Conservation (phyloP, 345 rosid genomes). For the Murraya paniculata region DNA sequence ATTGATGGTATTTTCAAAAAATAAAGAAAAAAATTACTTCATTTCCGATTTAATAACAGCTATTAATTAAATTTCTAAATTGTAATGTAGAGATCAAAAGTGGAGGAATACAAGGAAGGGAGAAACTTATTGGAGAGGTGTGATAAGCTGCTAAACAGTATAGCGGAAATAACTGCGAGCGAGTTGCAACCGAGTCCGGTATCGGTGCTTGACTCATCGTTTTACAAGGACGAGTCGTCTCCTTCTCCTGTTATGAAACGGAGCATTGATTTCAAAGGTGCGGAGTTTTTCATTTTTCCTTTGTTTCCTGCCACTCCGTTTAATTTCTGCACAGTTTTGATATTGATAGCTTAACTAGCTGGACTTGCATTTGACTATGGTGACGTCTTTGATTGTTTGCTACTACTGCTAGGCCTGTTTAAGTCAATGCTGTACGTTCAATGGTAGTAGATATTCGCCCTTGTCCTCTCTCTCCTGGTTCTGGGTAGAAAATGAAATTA, state of each 20-base stretch:
- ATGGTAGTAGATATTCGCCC: neutral
- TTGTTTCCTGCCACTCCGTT: neutral
- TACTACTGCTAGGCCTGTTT: neutral
- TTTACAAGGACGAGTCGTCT: conserved; percentile 80
- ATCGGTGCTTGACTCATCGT: conserved; percentile 82
- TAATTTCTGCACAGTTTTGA: neutral
- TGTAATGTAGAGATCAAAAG: conserved; percentile 44
- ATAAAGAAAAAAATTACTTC: too few relatives aligned
- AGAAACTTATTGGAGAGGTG: conserved; percentile 74
- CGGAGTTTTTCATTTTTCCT: neutral
- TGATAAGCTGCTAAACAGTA: conserved; percentile 80
- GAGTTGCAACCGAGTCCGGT: conserved; percentile 95
- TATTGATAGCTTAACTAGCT: neutral
- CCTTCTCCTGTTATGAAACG: conserved; percentile 88
- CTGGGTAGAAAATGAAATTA: neutral
- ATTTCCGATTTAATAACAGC: neutral
- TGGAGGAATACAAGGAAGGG: conserved; percentile 63
- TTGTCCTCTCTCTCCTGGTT: too few relatives aligned
- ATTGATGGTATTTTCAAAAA: neutral
- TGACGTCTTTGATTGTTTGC: conserved; percentile 17
- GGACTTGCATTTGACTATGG: conserved; percentile 21
- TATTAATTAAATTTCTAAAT: neutral
- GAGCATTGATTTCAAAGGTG: conserved; percentile 74
- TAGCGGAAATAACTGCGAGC: conserved; percentile 73
- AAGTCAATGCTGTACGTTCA: neutral